Evolutionary conservation across 2,329 filamentous ascomycete species (phyloP).

Genomic region (Stemphylium lycopersici): DNA sequence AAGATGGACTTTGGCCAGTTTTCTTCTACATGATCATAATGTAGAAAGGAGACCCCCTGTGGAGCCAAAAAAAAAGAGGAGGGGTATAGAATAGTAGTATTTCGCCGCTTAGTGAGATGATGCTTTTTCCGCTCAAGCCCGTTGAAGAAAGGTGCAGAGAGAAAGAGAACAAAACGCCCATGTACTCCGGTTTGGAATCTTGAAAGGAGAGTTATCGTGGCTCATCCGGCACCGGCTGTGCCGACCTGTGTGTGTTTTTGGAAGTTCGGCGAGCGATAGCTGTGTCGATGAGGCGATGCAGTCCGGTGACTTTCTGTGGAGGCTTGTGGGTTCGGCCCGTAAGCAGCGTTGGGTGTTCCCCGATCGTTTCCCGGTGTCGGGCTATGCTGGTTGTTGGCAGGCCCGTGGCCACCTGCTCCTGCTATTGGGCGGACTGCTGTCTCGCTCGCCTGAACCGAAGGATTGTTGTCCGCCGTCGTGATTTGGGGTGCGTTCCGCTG

Average conservation of each 20-base stretch:
- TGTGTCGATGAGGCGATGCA: conserved; percentile 47
- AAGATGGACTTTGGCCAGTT: conserved; percentile 7
- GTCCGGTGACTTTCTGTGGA: conserved; percentile 45
- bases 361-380: conserved; percentile 41
- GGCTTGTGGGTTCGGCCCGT: conserved; percentile 40
- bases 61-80: not conserved
- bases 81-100: conserved; percentile 17
- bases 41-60: conserved; percentile 4
- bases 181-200: conserved; percentile 32
- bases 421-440: conserved; percentile 78
- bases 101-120: conserved; percentile 13
- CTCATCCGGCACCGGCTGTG: conserved; percentile 45
- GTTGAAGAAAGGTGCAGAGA: conserved; percentile 20
- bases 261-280: conserved; percentile 46
- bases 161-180: conserved; percentile 21
- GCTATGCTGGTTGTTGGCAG: conserved; percentile 33
- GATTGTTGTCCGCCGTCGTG: conserved; percentile 85
- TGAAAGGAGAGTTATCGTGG: conserved; percentile 7
- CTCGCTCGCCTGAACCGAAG: conserved; percentile 81
- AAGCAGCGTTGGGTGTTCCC: conserved; percentile 42
- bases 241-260: conserved; percentile 46
- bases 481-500: conserved; percentile 60
- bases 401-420: conserved; percentile 30
- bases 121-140: conserved; percentile 19
- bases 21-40: conserved; percentile 14